phyloP scores from a whole-genome alignment of 2,329 filamentous ascomycete genomes.

The Epichloe brachyelytri region DNA sequence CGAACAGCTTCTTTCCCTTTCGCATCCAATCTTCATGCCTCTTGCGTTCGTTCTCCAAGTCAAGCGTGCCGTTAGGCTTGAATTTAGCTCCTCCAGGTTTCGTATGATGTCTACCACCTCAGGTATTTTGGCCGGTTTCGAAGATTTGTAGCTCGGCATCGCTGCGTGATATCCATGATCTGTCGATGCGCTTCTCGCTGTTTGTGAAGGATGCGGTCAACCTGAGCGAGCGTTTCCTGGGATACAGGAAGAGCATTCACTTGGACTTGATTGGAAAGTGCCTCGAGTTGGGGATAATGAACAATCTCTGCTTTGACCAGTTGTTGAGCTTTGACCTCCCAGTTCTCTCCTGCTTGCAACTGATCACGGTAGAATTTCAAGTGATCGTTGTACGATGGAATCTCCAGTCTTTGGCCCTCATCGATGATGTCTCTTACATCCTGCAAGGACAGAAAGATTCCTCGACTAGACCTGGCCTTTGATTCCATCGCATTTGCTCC shows the following conservation, averaged over 20 bases:
- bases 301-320: slow-evolving; percentile 84
- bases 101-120: slow-evolving; percentile 89
- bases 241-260: slow-evolving; percentile 64
- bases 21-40: slow-evolving; percentile 99
- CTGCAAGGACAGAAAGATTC: slow-evolving; percentile 55
- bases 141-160: slow-evolving; percentile 62
- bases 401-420: slow-evolving; percentile 62
- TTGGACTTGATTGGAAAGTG: slow-evolving; percentile 70
- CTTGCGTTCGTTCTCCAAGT: slow-evolving; percentile 88
- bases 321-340: slow-evolving; percentile 89
- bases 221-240: slow-evolving; percentile 61
- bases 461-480: slow-evolving; percentile 54
- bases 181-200: slow-evolving; percentile 88
- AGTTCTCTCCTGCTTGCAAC: slow-evolving; percentile 62
- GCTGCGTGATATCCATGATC: slow-evolving; percentile 69
- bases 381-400: slow-evolving; percentile 70
- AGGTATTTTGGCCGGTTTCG: slow-evolving; percentile 70
- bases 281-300: slow-evolving; percentile 89
- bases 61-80: slow-evolving; percentile 79
- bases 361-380: slow-evolving; percentile 66
- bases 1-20: slow-evolving; percentile 92
- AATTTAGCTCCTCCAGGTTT: slow-evolving; percentile 76
- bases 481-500: slow-evolving; percentile 80
- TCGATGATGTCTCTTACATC: slow-evolving; percentile 71
- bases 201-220: slow-evolving; percentile 89